phyloP scores from a whole-genome alignment of 768 basidiomycete genomes.

The Antrodiella citrinella region DNA sequence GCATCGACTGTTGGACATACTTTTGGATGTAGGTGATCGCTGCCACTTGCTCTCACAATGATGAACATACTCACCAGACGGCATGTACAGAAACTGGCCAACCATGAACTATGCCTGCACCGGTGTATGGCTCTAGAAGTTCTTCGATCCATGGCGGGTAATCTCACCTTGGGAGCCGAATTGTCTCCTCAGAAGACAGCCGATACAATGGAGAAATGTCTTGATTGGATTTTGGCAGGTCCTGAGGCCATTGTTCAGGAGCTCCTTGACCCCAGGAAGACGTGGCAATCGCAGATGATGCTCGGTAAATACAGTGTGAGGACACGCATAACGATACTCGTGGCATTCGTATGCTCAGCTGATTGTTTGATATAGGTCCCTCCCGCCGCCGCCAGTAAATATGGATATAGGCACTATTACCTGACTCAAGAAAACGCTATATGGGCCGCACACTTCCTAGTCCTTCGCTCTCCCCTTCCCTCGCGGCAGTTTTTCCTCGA shows the following conservation, averaged over 20 bases:
- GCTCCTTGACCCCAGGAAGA: background rate
- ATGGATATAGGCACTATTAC: conserved; percentile 17
- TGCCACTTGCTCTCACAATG: background rate
- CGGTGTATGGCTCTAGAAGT: background rate
- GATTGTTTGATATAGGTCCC: background rate
- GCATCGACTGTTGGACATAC: background rate
- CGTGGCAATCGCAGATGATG: conserved; percentile 2
- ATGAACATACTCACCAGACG: background rate
- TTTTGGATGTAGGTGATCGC: background rate
- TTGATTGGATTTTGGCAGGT: background rate
- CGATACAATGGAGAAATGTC: background rate
- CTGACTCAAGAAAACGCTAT: conserved; percentile 15
- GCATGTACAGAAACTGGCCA: background rate
- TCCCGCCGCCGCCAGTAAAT: conserved; percentile 1
- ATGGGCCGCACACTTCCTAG: conserved; percentile 9
- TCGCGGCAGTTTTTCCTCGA: conserved; percentile 12
- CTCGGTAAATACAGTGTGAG: background rate
- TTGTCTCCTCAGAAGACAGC: background rate
- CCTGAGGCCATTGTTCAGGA: background rate
- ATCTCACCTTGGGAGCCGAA: background rate
- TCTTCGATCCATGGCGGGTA: background rate
- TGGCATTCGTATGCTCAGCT: background rate
- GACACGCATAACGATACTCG: background rate
- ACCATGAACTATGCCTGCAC: background rate
- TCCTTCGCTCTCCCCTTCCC: conserved; percentile 9